Conservation (phyloP, 75 land plant genomes). For the Cupressus sempervirens region DNA sequence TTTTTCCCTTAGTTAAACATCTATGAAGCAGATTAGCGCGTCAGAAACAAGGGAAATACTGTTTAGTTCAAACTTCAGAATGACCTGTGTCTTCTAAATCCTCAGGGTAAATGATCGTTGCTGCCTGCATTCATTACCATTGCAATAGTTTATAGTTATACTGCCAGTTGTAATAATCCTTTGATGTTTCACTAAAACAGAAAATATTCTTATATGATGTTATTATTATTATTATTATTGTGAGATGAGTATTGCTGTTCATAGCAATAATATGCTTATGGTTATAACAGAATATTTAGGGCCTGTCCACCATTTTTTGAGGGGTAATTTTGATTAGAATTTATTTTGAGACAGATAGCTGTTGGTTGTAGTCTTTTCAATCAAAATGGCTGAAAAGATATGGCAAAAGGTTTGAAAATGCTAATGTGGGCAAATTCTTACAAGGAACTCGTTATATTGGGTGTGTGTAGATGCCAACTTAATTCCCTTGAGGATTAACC, state of each 20-base stretch:
- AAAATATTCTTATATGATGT: background rate
- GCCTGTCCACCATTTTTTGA: no score
- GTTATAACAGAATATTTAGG: no score
- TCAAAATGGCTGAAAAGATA: background rate
- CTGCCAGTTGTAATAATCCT: background rate
- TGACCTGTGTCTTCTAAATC: background rate
- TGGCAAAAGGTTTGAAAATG: background rate
- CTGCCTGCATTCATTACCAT: background rate
- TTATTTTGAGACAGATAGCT: background rate
- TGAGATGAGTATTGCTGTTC: no score
- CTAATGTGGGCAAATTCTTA: no score
- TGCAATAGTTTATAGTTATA: no score
- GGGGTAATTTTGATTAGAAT: no score
- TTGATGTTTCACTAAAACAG: background rate
- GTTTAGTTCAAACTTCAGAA: background rate
- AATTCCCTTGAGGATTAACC: background rate
- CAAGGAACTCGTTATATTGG: background rate
- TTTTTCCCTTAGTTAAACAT: background rate
- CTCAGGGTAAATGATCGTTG: background rate
- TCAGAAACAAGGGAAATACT: background rate
- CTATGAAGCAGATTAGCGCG: background rate
- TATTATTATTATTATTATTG: background rate
- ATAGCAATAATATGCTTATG: background rate
- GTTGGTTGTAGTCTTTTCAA: background rate
- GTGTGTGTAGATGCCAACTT: background rate